Evolutionary conservation across 352 stramenopile genomes (phyloP).

Genomic region (Phytophthora pisi): DNA sequence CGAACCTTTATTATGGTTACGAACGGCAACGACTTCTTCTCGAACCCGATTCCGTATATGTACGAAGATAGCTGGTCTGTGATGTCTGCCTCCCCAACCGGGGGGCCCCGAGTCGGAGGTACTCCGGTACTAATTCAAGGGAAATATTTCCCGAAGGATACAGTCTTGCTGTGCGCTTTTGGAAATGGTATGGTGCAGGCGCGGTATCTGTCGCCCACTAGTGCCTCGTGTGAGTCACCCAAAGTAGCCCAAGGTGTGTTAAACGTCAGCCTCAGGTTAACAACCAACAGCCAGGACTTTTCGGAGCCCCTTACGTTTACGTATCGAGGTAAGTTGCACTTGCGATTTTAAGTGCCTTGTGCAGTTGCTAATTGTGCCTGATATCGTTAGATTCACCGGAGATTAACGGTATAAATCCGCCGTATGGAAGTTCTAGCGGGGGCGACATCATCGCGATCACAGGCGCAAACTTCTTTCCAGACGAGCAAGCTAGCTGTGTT

Average conservation of each 20-base stretch:
- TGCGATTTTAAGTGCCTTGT: not conserved
- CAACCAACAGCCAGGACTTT: constrained; percentile 63
- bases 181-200: constrained; percentile 24
- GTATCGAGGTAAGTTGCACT: constrained; percentile 51
- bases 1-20: constrained; percentile 64
- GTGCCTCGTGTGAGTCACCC: constrained; percentile 36
- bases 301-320: constrained; percentile 42
- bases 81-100: constrained; percentile 25
- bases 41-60: constrained; percentile 58
- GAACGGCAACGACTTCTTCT: constrained; percentile 55
- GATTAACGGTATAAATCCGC: constrained; percentile 34
- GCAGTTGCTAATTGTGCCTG: not conserved
- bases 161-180: constrained; percentile 44
- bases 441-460: constrained; percentile 33
- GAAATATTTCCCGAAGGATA: constrained; percentile 35
- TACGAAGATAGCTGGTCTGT: constrained; percentile 56
- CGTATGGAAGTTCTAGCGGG: constrained; percentile 30
- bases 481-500: constrained; percentile 36
- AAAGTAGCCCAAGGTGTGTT: not conserved
- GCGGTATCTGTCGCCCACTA: constrained; percentile 32
- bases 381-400: constrained; percentile 41
- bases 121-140: constrained; percentile 44
- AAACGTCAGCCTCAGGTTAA: constrained; percentile 48
- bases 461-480: constrained; percentile 43
- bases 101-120: constrained; percentile 41